These are phyloP conservation scores for Colletotrichum tanaceti DNA, from an alignment of 2,329 filamentous ascomycete genomes.

Conservation along the genomic window DNA sequence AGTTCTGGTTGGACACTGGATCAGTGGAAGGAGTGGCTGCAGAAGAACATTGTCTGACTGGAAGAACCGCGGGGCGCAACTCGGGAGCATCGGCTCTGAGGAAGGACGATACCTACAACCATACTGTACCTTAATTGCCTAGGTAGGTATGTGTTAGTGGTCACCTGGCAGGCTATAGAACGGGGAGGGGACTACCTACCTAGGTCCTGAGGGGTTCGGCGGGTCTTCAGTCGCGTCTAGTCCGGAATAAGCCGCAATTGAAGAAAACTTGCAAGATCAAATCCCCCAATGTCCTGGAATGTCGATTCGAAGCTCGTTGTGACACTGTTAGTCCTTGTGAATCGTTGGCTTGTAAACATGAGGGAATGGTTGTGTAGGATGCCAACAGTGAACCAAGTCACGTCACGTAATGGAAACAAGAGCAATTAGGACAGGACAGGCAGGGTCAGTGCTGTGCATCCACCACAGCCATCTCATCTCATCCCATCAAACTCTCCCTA, in stretches of 20 bases:
- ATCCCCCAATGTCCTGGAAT: neutral
- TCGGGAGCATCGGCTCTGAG: slow-evolving; percentile 22
- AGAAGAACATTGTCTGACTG: slow-evolving; percentile 61
- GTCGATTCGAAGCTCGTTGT: neutral
- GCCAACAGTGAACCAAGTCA: neutral
- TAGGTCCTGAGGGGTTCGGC: neutral
- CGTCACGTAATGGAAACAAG: slow-evolving; percentile 20
- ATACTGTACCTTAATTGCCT: too few species aligned
- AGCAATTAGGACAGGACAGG: slow-evolving; percentile 3
- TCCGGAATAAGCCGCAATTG: neutral
- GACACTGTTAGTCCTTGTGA: neutral
- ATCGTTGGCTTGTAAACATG: neutral
- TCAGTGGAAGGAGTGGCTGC: slow-evolving; percentile 89
- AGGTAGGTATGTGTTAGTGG: neutral
- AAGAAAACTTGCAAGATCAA: too few species aligned
- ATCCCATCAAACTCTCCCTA: slow-evolving; percentile 30
- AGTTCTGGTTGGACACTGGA: slow-evolving; percentile 81
- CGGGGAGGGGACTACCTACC: neutral
- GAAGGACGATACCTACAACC: too few species aligned
- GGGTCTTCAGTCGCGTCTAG: neutral
- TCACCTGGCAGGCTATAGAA: neutral
- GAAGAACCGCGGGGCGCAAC: neutral
- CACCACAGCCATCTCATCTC: slow-evolving; percentile 15
- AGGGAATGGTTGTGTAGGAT: neutral
- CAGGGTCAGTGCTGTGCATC: slow-evolving; percentile 10